phyloP scores from a whole-genome alignment of 306 rosid genomes.

The Casuarina cunninghamiana region DNA sequence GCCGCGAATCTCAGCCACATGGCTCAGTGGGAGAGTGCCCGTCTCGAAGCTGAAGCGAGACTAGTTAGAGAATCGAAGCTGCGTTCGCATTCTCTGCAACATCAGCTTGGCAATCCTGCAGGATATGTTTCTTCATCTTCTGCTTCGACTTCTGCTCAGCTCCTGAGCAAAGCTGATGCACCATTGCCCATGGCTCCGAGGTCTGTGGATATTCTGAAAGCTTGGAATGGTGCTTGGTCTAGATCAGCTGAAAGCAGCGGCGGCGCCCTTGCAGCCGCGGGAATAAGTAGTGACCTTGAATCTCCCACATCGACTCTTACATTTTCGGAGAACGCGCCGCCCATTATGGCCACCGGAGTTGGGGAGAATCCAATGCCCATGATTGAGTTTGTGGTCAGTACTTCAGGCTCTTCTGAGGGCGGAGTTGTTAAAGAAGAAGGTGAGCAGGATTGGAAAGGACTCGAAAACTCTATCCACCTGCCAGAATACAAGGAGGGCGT shows the following conservation, averaged over 20 bases:
- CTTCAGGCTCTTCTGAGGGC: conserved; percentile 51
- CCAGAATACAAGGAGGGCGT: conserved; percentile 42
- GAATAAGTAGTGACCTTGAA: conserved; percentile 54
- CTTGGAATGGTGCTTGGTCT: conserved; percentile 52
- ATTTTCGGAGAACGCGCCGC: conserved; percentile 57
- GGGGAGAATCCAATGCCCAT: conserved; percentile 42
- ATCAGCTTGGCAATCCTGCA: conserved; percentile 34
- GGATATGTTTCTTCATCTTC: conserved; percentile 41
- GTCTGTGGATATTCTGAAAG: conserved; percentile 33
- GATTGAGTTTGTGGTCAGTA: conserved; percentile 76
- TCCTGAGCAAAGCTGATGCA: conserved; percentile 20
- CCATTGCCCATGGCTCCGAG: conserved; percentile 15
- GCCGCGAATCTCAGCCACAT: conserved; percentile 92
- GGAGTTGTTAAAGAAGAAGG: conserved; percentile 55
- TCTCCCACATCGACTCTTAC: conserved; percentile 86
- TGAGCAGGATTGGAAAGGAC: conserved; percentile 65
- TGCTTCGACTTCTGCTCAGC: conserved; percentile 33
- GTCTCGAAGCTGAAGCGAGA: conserved; percentile 98
- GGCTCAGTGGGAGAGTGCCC: conserved; percentile 99
- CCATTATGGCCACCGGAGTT: conserved; percentile 29
- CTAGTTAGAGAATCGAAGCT: conserved; percentile 87
- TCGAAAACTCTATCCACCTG: conserved; percentile 41
- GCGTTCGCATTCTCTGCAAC: conserved; percentile 54
- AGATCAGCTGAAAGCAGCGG: conserved; percentile 35
- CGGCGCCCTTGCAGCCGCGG: conserved; percentile 2